Evolutionary conservation across 805 yeast genomes (phyloP).

Genomic region (Saccharomyces cerevisiae): DNA sequence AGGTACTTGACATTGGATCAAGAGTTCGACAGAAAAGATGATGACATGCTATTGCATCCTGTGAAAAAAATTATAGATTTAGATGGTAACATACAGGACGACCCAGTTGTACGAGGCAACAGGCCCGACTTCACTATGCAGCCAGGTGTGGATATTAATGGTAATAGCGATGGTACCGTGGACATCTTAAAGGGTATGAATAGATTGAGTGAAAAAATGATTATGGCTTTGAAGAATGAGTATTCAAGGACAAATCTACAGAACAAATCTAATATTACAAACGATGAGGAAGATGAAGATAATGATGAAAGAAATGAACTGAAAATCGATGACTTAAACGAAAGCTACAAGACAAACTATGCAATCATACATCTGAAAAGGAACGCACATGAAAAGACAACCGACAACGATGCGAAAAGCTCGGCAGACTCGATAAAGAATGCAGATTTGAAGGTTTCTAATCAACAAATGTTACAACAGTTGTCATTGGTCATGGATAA

Average conservation of each 20-base stretch:
- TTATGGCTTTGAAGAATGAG: slow-evolving; percentile 44
- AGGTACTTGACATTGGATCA: slow-evolving; percentile 68
- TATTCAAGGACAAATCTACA: slow-evolving; percentile 32
- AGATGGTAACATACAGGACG: slow-evolving; percentile 73
- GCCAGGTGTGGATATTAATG: slow-evolving; percentile 40
- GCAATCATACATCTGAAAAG: slow-evolving; percentile 38
- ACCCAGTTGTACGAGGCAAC: slow-evolving; percentile 67
- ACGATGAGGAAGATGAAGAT: slow-evolving; percentile 29
- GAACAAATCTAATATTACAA: neutral
- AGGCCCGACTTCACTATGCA: slow-evolving; percentile 86
- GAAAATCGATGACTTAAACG: slow-evolving; percentile 44
- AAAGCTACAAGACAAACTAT: slow-evolving; percentile 40
- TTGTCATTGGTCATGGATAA: slow-evolving; percentile 15
- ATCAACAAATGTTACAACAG: slow-evolving; percentile 4
- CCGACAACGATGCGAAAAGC: neutral
- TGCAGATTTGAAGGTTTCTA: neutral
- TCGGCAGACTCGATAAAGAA: neutral
- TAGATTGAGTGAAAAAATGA: slow-evolving; percentile 73
- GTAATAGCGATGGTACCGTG: slow-evolving; percentile 54
- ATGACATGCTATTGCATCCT: slow-evolving; percentile 35
- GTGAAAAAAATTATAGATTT: slow-evolving; percentile 71
- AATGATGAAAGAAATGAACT: slow-evolving; percentile 38
- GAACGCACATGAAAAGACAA: neutral
- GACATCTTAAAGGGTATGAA: slow-evolving; percentile 83
- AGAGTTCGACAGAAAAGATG: slow-evolving; percentile 42